Percentiles rank a stretch among this genome's conserved stretches.
Conservation (phyloP, 2,329 filamentous ascomycete genomes). For the Paradendryphiella salina region DNA sequence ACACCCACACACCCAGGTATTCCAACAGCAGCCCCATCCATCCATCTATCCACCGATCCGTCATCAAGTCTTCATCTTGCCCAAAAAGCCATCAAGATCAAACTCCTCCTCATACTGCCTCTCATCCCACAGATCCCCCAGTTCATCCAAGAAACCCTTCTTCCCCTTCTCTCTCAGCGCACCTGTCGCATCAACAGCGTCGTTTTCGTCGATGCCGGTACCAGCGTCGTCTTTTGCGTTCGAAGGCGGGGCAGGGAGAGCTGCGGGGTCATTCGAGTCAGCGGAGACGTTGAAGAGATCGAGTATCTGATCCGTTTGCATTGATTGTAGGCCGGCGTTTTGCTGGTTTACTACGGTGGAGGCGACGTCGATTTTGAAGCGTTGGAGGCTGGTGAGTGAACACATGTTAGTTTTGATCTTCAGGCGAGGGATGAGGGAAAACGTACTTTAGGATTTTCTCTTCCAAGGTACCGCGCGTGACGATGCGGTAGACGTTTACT, state of each 20-base stretch:
- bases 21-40: not conserved
- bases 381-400: constrained; percentile 72
- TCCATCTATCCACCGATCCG: not conserved
- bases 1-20: not conserved
- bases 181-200: constrained; percentile 77
- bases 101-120: constrained; percentile 98
- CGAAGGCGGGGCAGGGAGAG: constrained; percentile 58
- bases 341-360: constrained; percentile 99
- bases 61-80: constrained; percentile 72
- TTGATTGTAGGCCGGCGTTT: constrained; percentile 89
- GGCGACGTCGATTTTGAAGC: constrained; percentile 99
- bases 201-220: constrained; percentile 78
- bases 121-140: constrained; percentile 97
- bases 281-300: constrained; percentile 82
- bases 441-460: constrained; percentile 90
- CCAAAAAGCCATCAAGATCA: constrained; percentile 91
- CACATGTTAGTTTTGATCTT: constrained; percentile 12
- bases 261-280: constrained; percentile 58
- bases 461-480: constrained; percentile 92
- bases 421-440: not conserved
- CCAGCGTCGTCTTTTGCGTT: constrained; percentile 62
- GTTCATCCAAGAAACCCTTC: constrained; percentile 92
- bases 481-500: constrained; percentile 96
- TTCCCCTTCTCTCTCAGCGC: constrained; percentile 93
- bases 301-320: constrained; percentile 98